A percentile compares a stretch with the other conserved stretches of the same genome.
Evolutionary conservation across 2,329 filamentous ascomycete genomes (phyloP).

Genomic region (Colletotrichum sp.): DNA sequence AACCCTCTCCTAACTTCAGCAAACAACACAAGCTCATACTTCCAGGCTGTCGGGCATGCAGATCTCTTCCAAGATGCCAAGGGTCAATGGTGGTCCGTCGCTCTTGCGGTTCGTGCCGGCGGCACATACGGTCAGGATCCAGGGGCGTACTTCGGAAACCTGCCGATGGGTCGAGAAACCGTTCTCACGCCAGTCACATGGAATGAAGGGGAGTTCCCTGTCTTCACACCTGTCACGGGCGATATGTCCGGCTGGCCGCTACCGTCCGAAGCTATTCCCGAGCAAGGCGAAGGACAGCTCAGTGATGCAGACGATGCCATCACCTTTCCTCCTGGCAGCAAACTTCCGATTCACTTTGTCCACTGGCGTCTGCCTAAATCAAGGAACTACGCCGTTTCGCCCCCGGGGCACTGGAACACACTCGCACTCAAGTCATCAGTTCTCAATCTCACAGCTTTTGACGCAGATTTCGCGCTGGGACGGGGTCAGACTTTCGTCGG

Average conservation of each 20-base stretch:
- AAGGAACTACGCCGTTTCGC: constrained; percentile 50
- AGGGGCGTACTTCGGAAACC: constrained; percentile 30
- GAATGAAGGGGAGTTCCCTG: constrained; percentile 36
- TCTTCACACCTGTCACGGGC: constrained; percentile 28
- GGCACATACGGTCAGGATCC: constrained; percentile 34
- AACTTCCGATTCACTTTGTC: constrained; percentile 58
- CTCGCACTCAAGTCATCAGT: constrained; percentile 53
- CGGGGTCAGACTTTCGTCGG: constrained; percentile 51
- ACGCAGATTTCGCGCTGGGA: constrained; percentile 41
- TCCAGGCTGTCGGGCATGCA: constrained; percentile 61
- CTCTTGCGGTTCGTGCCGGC: constrained; percentile 41
- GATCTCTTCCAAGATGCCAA: constrained; percentile 58
- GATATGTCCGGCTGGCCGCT: constrained; percentile 42
- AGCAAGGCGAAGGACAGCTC: constrained; percentile 42
- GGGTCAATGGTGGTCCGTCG: constrained; percentile 46
- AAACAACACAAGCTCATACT: constrained; percentile 46
- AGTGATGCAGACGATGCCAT: constrained; percentile 47
- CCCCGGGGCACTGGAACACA: constrained; percentile 42
- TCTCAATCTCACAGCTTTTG: constrained; percentile 59
- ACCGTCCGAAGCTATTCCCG: constrained; percentile 34
- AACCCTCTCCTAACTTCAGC: constrained; percentile 54
- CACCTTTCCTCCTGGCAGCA: constrained; percentile 47
- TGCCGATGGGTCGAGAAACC: constrained; percentile 49
- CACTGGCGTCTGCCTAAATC: constrained; percentile 59
- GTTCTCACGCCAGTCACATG: constrained; percentile 44